Evolutionary conservation across 148 eudicot genomes (phyloP).

Genomic region (Fagopyrum homotropicum): DNA sequence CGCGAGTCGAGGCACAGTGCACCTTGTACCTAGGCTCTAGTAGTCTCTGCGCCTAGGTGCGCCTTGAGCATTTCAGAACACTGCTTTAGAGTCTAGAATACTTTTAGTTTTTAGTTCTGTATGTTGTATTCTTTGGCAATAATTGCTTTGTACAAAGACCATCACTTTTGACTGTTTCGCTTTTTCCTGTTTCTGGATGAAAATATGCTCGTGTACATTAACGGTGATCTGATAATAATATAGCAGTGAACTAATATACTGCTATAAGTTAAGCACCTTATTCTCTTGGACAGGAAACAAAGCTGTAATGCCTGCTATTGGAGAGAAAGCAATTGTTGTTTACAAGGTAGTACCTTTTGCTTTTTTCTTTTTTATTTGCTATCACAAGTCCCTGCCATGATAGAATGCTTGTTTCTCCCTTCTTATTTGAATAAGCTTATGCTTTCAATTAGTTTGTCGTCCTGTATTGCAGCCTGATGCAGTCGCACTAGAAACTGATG

Average conservation of each 20-base stretch:
- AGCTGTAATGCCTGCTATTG: constrained; percentile 27
- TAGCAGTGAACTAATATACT: not conserved
- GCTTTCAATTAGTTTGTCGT: constrained; percentile 9
- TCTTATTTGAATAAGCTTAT: not conserved
- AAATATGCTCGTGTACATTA: not conserved
- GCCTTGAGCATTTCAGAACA: too few relatives aligned
- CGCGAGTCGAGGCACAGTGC: too few relatives aligned
- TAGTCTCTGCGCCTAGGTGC: too few relatives aligned
- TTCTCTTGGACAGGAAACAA: constrained; percentile 46
- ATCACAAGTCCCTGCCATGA: constrained; percentile 2
- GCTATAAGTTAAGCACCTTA: constrained; percentile 2
- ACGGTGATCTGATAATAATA: not conserved
- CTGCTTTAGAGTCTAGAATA: not conserved
- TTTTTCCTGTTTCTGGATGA: not conserved
- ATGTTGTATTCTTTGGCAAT: not conserved
- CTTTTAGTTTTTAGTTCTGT: not conserved
- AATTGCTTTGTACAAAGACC: not conserved
- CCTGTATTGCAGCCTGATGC: constrained; percentile 49
- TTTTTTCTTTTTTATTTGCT: not conserved
- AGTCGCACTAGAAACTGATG: constrained; percentile 46
- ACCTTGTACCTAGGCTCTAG: too few relatives aligned
- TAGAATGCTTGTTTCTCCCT: not conserved
- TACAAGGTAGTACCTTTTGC: constrained; percentile 71
- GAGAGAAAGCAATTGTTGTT: constrained; percentile 88
- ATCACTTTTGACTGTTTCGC: not conserved